Evolutionary conservation across 1,284 basidiomycete species (phyloP), one percentile per base, ranked within the genome.

Genomic region (Ceratobasidium sp.): DNA sequence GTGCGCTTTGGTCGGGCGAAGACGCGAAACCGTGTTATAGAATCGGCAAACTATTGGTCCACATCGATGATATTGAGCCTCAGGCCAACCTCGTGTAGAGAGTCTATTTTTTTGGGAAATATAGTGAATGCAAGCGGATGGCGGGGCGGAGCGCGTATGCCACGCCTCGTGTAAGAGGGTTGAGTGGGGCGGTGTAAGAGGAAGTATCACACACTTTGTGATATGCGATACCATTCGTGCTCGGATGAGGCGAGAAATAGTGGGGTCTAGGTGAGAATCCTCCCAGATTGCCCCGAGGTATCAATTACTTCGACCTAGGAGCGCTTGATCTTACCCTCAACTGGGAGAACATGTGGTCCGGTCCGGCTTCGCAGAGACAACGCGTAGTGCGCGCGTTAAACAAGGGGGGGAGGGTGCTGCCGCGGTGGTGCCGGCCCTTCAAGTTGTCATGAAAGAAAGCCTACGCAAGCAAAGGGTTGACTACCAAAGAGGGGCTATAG

Each of bases 31-130:
- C 63, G 49, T 50, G 30, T n/a, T 35, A 66, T 66, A 54, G 49
- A 54, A 66, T 47, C 63, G 47, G 63, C 49, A 47, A n/a, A 54
- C 26, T 41, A 11, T 66, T 54, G 63, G 49, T 21, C 63, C 49
- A 49, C 49, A 54, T 52, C 54, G 54, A 35, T 66, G 46, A 63
- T 49, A 63, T 63, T 63, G 44, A 35, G 63, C 63, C 63, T 52
- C 47, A 21, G 26, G 63, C 32, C 23, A 66, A 66, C 63, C 63
- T 50, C 63, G 63, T 66, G 63, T 66, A 66, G 28, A 35, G 49
- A 66, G 63, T 54, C 63, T 66, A 66, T 46, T 63, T 66, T 26
- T 66, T 66, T 49, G 49, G 58, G 63, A 66, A 66, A 66, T 66
- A 32, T n/a, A 43, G 50, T 64, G 28, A 26, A 26, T 50, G 61